Conservation (phyloP, 2,329 filamentous ascomycete species). For the Myriosclerotinia curreyana region DNA sequence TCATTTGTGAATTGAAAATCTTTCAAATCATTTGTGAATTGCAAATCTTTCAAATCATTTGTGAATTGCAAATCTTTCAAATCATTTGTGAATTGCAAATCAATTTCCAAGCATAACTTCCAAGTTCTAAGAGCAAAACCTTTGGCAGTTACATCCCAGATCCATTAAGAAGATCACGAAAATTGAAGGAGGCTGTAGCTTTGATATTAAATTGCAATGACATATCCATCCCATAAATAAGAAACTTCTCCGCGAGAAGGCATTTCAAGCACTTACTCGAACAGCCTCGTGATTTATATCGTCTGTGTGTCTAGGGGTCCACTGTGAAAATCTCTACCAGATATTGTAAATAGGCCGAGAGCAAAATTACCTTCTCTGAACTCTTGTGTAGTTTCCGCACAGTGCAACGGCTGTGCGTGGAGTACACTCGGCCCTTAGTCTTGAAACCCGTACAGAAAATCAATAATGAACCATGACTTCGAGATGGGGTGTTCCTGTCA, state of each 20-base stretch:
- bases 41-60: not conserved
- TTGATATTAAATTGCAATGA: not conserved
- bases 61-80: not conserved
- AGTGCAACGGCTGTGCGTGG: not conserved
- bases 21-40: not conserved
- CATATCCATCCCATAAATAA: not conserved
- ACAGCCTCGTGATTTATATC: not conserved
- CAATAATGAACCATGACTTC: not conserved
- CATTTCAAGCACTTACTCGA: constrained; percentile 9
- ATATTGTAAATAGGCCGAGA: not conserved
- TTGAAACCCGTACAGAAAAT: not conserved
- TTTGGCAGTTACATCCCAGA: not conserved
- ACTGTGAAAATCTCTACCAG: constrained; percentile 1
- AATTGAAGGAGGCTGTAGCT: not conserved
- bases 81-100: not conserved
- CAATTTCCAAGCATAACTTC: not conserved
- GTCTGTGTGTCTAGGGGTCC: constrained; percentile 15
- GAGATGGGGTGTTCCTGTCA: not conserved
- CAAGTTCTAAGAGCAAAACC: not conserved
- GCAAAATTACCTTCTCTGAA: not conserved
- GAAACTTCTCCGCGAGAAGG: not conserved
- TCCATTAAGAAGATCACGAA: not conserved
- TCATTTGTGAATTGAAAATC: not conserved
- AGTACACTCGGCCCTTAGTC: not conserved
- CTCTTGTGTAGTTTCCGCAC: constrained; percentile 3